Evolutionary conservation across 805 yeast species (phyloP).

Genomic region (Ogataea degrootiae): DNA sequence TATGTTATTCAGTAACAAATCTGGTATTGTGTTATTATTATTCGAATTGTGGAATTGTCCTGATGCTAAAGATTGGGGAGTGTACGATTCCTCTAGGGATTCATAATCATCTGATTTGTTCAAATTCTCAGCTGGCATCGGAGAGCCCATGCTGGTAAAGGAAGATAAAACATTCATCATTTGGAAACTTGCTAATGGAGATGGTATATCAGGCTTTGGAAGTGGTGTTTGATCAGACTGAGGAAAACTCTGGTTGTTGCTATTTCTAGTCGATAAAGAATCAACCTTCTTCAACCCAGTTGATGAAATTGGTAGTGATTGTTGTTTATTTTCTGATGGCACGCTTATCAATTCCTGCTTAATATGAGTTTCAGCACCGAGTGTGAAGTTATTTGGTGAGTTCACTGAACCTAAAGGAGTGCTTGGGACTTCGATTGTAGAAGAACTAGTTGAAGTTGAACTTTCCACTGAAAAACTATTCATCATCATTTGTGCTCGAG

Average conservation of each 20-base stretch:
- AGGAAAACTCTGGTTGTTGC: no score
- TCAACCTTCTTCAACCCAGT: no score
- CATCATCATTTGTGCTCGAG: not conserved
- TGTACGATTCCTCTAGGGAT: constrained; percentile 15
- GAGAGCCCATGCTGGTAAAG: no score
- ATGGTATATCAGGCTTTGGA: no score
- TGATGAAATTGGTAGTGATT: no score
- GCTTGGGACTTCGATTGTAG: not conserved
- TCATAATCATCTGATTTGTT: constrained; percentile 3
- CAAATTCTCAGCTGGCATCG: not conserved
- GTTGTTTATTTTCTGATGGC: no score
- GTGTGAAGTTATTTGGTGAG: not conserved
- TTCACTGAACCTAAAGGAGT: not conserved
- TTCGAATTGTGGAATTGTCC: not conserved
- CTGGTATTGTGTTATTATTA: not conserved
- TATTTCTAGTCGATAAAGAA: no score
- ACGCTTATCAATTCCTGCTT: no score
- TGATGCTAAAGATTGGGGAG: constrained; percentile 1
- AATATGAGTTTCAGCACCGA: no score
- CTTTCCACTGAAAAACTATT: constrained; percentile 1
- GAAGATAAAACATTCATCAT: no score
- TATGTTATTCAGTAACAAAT: not conserved
- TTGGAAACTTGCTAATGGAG: no score
- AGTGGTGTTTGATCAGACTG: no score
- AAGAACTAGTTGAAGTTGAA: not conserved